Evolutionary conservation across 2,329 filamentous ascomycete species (phyloP), one percentile per base, ranked within the genome.

Genomic region (Exophiala lecanii-corni): DNA sequence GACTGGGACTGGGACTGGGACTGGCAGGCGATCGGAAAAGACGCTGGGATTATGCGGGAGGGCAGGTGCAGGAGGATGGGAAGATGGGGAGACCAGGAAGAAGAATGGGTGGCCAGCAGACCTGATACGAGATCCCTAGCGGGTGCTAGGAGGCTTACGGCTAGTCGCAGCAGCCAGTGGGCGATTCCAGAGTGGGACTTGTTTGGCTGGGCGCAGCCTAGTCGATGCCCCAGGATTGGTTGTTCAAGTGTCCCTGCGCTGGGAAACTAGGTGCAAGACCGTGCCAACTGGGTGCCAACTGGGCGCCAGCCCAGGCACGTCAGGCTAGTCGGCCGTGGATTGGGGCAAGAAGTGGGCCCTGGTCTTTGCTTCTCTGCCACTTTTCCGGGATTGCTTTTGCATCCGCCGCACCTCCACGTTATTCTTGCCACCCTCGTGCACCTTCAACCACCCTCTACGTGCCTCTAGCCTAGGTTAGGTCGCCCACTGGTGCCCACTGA

Each of bases 51-150:
- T 17, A 12, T 35, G 33, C 15, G 33, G 33, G 15, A 15, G 7
- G 30, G 30, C 7, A 33, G 16, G 30, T 13, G 16, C 30, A 13
- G 15, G 16, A 33, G 16, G 30, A 15, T 33, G 30, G 30, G 16
- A 17, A 33, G 30, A 33, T 17, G 30, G 16, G 30, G 30, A 33
- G 30, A 33, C 30, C 7, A 33, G 30, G 33, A 33, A 33, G 33
- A 17, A 17, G 16, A 18, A 18, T 7, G 33, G 33, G 33, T 35
- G 33, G 33, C 33, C 33, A 35, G 33, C 33, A 35, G 33, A 35
- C 33, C 30, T 6, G 30, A 33, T 13, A n/a, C 16, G 7, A 18
- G 17, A 17, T 32, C 9, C 25, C 25, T 28, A 9, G 9, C 9
- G 9, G n/a, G 25, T n/a, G n/a, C 25, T 28, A 28, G 9, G 25